Evolutionary conservation across 352 stramenopile genomes (phyloP).

Genomic region (Globisporangium carolinianum): DNA sequence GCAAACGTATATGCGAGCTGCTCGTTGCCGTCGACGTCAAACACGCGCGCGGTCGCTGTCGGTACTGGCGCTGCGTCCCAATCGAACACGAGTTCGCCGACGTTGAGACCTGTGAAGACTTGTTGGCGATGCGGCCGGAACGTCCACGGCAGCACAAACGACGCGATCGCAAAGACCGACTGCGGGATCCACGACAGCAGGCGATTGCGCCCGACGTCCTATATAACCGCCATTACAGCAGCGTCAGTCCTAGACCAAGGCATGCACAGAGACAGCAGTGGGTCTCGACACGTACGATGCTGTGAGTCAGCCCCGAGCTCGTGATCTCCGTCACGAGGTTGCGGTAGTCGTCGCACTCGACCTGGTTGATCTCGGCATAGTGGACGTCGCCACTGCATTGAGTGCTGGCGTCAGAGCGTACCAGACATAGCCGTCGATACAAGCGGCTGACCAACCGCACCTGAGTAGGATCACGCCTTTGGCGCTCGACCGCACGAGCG

Average conservation of each 20-base stretch:
- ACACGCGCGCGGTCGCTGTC: slow-evolving; percentile 47
- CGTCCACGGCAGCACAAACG: slow-evolving; percentile 72
- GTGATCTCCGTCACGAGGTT: slow-evolving; percentile 83
- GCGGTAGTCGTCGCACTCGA: slow-evolving; percentile 69
- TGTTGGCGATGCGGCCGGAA: slow-evolving; percentile 48
- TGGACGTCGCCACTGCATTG: slow-evolving; percentile 82
- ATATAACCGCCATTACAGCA: slow-evolving; percentile 12
- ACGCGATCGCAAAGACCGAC: slow-evolving; percentile 57
- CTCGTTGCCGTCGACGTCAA: slow-evolving; percentile 47
- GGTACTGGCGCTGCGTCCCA: slow-evolving; percentile 52
- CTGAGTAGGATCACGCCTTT: slow-evolving; percentile 86
- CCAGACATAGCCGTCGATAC: not conserved
- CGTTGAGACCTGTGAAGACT: slow-evolving; percentile 88
- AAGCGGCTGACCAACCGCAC: slow-evolving; percentile 13
- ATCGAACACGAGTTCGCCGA: slow-evolving; percentile 89
- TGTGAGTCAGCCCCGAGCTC: slow-evolving; percentile 92
- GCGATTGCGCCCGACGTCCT: slow-evolving; percentile 45
- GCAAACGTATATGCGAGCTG: slow-evolving; percentile 60
- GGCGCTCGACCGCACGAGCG: slow-evolving; percentile 75
- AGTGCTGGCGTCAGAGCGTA: slow-evolving; percentile 15
- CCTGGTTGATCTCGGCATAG: slow-evolving; percentile 89
- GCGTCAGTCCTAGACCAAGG: not conserved
- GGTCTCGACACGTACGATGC: slow-evolving; percentile 68
- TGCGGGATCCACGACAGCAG: slow-evolving; percentile 40
- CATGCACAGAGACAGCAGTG: not conserved